phyloP scores from a whole-genome alignment of 495 filamentous ascomycete genomes.

The Filosporella fistucella region DNA sequence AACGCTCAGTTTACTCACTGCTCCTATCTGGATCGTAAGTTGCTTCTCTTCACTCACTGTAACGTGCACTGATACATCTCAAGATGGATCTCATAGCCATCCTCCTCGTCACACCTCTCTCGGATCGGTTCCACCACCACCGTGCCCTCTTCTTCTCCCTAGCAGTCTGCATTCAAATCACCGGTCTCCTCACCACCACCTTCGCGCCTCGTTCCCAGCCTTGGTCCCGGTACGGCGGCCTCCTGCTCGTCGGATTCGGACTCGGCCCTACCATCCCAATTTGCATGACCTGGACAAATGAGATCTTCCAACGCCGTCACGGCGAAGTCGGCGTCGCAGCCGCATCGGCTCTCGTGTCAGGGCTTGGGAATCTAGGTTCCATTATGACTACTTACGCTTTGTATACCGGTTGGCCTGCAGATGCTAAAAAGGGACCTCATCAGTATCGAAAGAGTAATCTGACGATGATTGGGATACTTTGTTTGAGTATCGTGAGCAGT shows the following conservation, averaged over 20 bases:
- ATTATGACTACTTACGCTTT: constrained; percentile 87
- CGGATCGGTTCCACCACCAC: constrained; percentile 79
- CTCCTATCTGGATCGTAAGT: constrained; percentile 76
- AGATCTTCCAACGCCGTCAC: constrained; percentile 85
- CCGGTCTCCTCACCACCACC: constrained; percentile 50
- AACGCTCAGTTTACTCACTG: constrained; percentile 75
- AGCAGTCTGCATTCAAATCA: constrained; percentile 64
- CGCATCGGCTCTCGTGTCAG: constrained; percentile 78
- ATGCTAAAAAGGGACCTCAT: constrained; percentile 58
- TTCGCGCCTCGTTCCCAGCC: constrained; percentile 69
- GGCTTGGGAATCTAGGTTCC: constrained; percentile 78
- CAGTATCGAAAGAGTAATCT: constrained; percentile 82
- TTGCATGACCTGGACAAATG: constrained; percentile 89
- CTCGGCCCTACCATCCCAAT: constrained; percentile 88
- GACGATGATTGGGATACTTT: constrained; percentile 83
- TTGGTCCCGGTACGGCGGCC: constrained; percentile 83
- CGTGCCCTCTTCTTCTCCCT: constrained; percentile 53
- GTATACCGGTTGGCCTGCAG: constrained; percentile 78
- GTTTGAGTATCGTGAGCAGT: constrained; percentile 68
- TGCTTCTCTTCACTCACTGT: constrained; percentile 23
- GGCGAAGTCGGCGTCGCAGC: constrained; percentile 92
- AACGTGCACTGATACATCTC: constrained; percentile 3
- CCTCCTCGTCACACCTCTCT: constrained; percentile 77
- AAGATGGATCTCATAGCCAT: constrained; percentile 85
- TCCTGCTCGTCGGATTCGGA: constrained; percentile 88